phyloP scores from a whole-genome alignment of 2,329 filamentous ascomycete genomes.

The Cytospora schulzeri region DNA sequence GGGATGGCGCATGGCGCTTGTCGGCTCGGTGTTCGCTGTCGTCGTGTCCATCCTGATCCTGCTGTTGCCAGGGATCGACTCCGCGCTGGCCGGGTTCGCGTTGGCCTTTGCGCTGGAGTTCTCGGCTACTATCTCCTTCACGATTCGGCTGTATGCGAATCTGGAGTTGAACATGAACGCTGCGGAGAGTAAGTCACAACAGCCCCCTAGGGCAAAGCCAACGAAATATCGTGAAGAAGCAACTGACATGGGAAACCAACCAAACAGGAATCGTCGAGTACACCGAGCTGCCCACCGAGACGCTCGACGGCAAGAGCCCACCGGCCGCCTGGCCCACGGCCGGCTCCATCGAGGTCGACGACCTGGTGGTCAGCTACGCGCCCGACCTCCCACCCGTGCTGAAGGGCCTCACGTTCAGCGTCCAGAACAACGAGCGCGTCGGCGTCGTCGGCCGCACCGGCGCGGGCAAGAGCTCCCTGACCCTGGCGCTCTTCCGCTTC shows the following conservation, averaged over 20 bases:
- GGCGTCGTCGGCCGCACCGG: constrained; percentile 80
- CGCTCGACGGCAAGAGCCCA: constrained; percentile 60
- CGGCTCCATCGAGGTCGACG: constrained; percentile 71
- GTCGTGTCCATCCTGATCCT: constrained; percentile 68
- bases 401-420: constrained; percentile 67
- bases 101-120: constrained; percentile 75
- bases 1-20: constrained; percentile 68
- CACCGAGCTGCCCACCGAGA: constrained; percentile 67
- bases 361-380: constrained; percentile 73
- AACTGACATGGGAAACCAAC: background rate
- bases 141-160: constrained; percentile 67
- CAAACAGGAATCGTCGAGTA: constrained; percentile 65
- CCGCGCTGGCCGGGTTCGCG: constrained; percentile 74
- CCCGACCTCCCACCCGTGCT: constrained; percentile 70
- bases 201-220: background rate
- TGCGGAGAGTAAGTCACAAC: constrained; percentile 57
- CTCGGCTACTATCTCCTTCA: constrained; percentile 63
- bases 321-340: constrained; percentile 76
- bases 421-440: constrained; percentile 68
- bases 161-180: constrained; percentile 80
- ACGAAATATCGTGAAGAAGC: background rate
- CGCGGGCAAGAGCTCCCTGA: constrained; percentile 76
- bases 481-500: constrained; percentile 77
- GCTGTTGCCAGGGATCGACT: constrained; percentile 61
- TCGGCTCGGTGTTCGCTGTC: constrained; percentile 70